A percentile compares a stretch with the other conserved stretches of the same genome.
phyloP scores from a whole-genome alignment of 2,329 filamentous ascomycete genomes.

The Diaporthe sp. region DNA sequence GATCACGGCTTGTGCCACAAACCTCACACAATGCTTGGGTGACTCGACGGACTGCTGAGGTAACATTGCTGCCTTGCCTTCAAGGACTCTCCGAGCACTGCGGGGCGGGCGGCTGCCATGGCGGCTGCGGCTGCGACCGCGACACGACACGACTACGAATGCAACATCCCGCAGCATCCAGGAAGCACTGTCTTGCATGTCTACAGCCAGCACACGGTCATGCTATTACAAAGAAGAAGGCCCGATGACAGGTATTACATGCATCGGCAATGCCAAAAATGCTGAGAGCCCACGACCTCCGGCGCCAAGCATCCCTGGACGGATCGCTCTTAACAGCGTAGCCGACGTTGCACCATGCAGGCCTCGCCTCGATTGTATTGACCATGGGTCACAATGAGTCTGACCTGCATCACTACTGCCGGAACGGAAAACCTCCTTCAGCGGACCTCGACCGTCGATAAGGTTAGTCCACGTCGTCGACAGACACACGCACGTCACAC shows the following conservation, averaged over 20 bases:
- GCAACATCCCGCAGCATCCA: not conserved
- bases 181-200: not conserved
- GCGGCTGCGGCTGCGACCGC: not conserved
- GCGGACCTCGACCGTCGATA: not conserved
- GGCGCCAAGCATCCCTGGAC: not conserved
- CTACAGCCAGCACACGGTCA: not conserved
- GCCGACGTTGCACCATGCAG: slow-evolving; percentile 22
- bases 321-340: slow-evolving; percentile 8
- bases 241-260: slow-evolving; percentile 25
- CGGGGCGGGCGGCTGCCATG: not conserved
- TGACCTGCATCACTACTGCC: slow-evolving; percentile 25
- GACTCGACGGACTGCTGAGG: not conserved
- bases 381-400: not conserved
- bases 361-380: not conserved
- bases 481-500: not conserved
- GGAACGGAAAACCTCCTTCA: not conserved
- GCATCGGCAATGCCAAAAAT: slow-evolving; percentile 15
- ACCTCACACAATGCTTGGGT: not conserved
- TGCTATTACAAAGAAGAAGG: not conserved
- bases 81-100: not conserved
- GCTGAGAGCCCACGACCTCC: not conserved
- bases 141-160: not conserved
- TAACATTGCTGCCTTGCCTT: slow-evolving; percentile 11
- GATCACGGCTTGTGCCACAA: not conserved
- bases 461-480: not conserved